A percentile compares a stretch with the other conserved stretches of the same genome.
Conservation (phyloP, 495 filamentous ascomycete genomes). For the Neurospora intermedia region DNA sequence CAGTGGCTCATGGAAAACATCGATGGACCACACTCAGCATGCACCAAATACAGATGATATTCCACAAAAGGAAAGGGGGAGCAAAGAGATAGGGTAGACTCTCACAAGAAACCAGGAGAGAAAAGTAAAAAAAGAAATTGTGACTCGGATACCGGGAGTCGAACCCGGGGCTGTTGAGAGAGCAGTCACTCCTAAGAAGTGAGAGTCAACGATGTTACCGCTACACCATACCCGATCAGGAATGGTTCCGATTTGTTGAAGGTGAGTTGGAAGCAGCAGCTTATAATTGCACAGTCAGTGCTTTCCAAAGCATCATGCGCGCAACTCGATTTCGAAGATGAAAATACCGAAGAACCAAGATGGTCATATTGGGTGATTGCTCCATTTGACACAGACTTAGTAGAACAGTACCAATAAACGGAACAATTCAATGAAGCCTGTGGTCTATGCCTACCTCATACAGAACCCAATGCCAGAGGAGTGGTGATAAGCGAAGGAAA, state of each 20-base stretch:
- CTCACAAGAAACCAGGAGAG: neutral
- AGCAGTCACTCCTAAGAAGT: too few relatives aligned
- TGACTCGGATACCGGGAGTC: neutral
- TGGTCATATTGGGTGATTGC: neutral
- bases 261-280: neutral
- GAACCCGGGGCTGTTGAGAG: neutral
- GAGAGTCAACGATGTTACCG: too few relatives aligned
- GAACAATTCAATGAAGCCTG: too few relatives aligned
- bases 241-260: neutral
- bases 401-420: too few relatives aligned
- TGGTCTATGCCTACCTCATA: too few relatives aligned
- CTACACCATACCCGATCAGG: neutral
- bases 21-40: neutral
- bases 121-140: neutral
- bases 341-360: neutral
- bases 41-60: neutral
- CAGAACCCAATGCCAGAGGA: too few relatives aligned
- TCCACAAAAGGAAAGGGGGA: neutral
- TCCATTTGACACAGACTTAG: neutral
- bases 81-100: neutral
- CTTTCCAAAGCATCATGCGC: neutral
- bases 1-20: neutral
- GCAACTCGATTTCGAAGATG: neutral
- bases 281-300: neutral
- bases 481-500: too few relatives aligned